Evolutionary conservation across 331 rosid species (phyloP).

Genomic region (Dryas integrifolia): DNA sequence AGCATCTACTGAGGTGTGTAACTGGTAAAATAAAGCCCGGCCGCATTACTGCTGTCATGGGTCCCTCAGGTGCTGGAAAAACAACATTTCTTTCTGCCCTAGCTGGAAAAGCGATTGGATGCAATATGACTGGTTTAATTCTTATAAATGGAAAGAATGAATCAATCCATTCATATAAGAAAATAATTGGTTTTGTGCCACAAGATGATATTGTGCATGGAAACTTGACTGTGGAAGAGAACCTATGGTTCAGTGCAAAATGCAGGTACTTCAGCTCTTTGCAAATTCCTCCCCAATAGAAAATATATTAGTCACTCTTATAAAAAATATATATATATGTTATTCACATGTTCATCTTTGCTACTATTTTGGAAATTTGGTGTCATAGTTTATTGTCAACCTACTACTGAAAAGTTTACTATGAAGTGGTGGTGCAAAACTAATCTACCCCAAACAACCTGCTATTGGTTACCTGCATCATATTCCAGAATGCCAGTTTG

Average conservation of each 20-base stretch:
- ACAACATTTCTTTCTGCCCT: constrained; percentile 89
- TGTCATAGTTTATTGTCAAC: constrained; percentile 1
- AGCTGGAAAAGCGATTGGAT: constrained; percentile 88
- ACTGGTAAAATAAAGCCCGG: constrained; percentile 91
- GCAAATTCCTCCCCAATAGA: constrained; percentile 16
- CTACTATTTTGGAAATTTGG: background rate
- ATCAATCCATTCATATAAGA: constrained; percentile 77
- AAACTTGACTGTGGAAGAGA: constrained; percentile 95
- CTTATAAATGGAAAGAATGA: constrained; percentile 76
- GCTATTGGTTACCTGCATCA: background rate
- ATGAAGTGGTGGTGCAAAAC: background rate
- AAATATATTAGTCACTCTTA: background rate
- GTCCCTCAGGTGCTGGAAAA: constrained; percentile 99
- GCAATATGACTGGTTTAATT: constrained; percentile 66
- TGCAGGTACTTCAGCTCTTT: constrained; percentile 66
- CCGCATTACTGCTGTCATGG: constrained; percentile 91
- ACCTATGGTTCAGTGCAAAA: constrained; percentile 96
- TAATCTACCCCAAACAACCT: background rate
- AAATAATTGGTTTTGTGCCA: constrained; percentile 95
- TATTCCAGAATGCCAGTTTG: background rate
- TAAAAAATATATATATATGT: no score
- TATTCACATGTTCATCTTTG: background rate
- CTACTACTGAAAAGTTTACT: background rate
- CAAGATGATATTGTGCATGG: constrained; percentile 99
- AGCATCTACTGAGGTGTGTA: constrained; percentile 73